phyloP scores from a whole-genome alignment of 495 filamentous ascomycete species.

The Pseudotulostoma volvatum region DNA sequence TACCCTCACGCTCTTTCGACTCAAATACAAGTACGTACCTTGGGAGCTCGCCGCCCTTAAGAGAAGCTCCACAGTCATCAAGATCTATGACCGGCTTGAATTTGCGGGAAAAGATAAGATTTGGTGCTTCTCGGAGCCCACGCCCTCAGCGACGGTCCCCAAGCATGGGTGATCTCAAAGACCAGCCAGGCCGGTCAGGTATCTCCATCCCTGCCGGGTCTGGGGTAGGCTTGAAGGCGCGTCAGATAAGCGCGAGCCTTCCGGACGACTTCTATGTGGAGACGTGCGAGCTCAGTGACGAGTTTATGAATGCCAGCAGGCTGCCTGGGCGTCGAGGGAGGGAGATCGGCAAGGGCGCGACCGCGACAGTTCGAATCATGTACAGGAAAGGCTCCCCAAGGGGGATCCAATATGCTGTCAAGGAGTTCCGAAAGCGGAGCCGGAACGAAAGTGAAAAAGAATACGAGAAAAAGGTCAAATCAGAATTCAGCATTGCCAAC shows the following conservation, averaged over 20 bases:
- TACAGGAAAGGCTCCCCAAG: slow-evolving; percentile 32
- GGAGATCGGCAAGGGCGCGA: slow-evolving; percentile 54
- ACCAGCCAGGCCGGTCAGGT: slow-evolving; percentile 2
- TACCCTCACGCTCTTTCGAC: background rate
- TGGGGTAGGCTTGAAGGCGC: slow-evolving; percentile 49
- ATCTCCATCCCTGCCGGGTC: slow-evolving; percentile 34
- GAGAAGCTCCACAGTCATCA: background rate
- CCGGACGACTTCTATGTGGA: slow-evolving; percentile 50
- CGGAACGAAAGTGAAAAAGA: slow-evolving; percentile 44
- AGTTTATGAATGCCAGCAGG: slow-evolving; percentile 42
- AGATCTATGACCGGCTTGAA: background rate
- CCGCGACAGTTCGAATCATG: slow-evolving; percentile 58
- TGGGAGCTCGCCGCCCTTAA: too few species aligned
- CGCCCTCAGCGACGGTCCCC: slow-evolving; percentile 5
- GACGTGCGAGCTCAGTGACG: slow-evolving; percentile 39
- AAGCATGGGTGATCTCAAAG: slow-evolving; percentile 2
- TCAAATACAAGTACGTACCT: background rate
- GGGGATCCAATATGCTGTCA: slow-evolving; percentile 52
- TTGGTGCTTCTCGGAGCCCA: slow-evolving; percentile 2
- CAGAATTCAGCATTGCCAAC: slow-evolving; percentile 63
- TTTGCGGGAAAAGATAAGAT: slow-evolving; percentile 4
- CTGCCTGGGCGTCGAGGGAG: slow-evolving; percentile 43
- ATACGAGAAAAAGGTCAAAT: slow-evolving; percentile 65
- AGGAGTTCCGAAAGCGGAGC: slow-evolving; percentile 54
- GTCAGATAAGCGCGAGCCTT: slow-evolving; percentile 43